Evolutionary conservation across 352 stramenopile species (phyloP), one percentile per base, ranked within the genome.

Genomic region (Pythium aristosporum): DNA sequence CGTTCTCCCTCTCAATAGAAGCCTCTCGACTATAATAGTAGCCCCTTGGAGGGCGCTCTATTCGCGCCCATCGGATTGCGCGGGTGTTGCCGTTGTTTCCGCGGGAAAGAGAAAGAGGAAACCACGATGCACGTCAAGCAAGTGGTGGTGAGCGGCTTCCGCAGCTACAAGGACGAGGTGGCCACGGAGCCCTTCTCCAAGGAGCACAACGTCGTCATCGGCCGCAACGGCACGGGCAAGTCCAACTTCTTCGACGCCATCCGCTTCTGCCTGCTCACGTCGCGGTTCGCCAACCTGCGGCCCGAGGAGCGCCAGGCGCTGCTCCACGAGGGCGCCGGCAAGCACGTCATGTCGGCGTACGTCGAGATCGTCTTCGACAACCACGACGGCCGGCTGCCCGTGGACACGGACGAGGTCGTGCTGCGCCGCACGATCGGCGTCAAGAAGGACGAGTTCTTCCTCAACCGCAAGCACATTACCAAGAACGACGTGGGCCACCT

Each of bases 341-440:
- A 92, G 48, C 89, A 98, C 37, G 97, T 99, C 34, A 98, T 99
- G 72, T 97, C 88, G 30, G 98, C 98, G 16, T 99, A 97, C 73
- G 97, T 99, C 0, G 97, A 99, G 82, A 98, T 99, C 60, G 85
- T 99, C 5, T 99, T 99, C 76, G 97, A 99, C 80, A 99, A 99
- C 73, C 89, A 84, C n/a, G 97, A 99, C 68, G 82, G 96, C 20
- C 88, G 97, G 0, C 86, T 99, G 66, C 90, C 87, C 8, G 85
- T 97, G 52, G 92, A 98, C 65, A 87, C 85, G 41, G 78, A 94
- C 42, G 93, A 98, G 57, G 97, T 99, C 18, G 85, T 98, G 36
- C 75, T 99, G 62, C 91, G 97, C 54, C 94, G 98, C 37, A 99
- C 96, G n/a, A 98, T 99, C 46, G 97, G 98, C 53, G 87, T 98